These are phyloP conservation scores for Kodamaea plutei DNA, from an alignment of 1,139 yeast species.

Conservation along the genomic window DNA sequence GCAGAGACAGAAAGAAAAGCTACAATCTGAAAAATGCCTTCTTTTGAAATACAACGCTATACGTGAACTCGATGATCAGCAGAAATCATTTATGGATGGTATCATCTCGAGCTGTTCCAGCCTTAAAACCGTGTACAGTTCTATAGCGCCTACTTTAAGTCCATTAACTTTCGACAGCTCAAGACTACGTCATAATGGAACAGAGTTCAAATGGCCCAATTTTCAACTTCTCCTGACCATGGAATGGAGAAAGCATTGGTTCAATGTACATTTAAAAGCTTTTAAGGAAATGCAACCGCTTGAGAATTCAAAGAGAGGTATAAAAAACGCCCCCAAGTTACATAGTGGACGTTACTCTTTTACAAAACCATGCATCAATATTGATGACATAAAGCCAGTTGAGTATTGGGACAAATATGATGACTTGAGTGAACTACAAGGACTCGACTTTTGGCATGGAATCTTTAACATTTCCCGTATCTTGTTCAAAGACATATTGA, in stretches of 20 bases:
- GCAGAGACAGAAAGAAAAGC: conserved; percentile 3
- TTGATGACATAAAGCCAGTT: too few species aligned
- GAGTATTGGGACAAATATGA: background rate
- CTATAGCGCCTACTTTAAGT: background rate
- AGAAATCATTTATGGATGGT: background rate
- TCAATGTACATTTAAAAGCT: background rate
- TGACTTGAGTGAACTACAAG: background rate
- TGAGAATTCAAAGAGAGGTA: too few species aligned
- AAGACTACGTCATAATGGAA: background rate
- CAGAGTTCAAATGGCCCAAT: conserved; percentile 4
- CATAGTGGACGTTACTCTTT: too few species aligned
- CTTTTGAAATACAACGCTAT: conserved; percentile 2
- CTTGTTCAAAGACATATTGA: background rate
- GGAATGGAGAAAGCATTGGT: conserved; percentile 13
- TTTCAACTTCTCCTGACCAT: conserved; percentile 2
- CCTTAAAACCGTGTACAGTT: too few species aligned
- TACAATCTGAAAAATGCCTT: conserved; percentile 2
- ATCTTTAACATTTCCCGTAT: background rate
- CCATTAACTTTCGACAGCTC: background rate
- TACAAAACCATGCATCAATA: too few species aligned
- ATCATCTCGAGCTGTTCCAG: too few species aligned
- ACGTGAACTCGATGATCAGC: conserved; percentile 4
- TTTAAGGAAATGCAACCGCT: too few species aligned
- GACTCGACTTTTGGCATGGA: background rate
- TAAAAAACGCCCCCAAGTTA: too few species aligned